Evolutionary conservation across 768 basidiomycete genomes (phyloP), one percentile per base, ranked within the genome.

Genomic region (Calvatia gigantea): DNA sequence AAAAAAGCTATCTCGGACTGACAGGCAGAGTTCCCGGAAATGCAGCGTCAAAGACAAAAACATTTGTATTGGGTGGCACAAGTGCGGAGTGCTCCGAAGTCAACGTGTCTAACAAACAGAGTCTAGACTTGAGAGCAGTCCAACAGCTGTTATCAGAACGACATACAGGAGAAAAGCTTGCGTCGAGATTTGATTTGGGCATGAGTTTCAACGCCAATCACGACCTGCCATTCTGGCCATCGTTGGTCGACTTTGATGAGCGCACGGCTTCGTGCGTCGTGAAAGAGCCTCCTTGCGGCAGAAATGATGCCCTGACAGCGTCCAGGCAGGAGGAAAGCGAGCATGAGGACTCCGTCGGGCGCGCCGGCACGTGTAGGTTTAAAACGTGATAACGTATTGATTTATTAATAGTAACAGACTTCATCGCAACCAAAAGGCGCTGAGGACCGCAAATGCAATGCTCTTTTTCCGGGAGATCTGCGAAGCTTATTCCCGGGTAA

Each of bases 181-280:
- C 76, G 73, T 54, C 86, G 82, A 2, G 93, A 87, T 69, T 89
- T 91, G 65, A 99, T 83, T 67, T 98, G 96, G 0, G 94, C 91
- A 66, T 98, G 97, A 4, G 96, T 91, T 65, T 99, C 97, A 44
- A 99, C 86, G 14, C 97, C 97, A 29, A 98, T 84, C 37, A 96
- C 76, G 17, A 97, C 86, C 60, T 87, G 80, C 91, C 92, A 98
- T 19, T 86, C 93, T 14, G 86, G 87, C 90, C 90, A 91, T 47
- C 87, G 70, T 37, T 65, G 48, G 57, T 79, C 77, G 39, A 73
- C 70, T 43, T 62, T 57, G 15, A 41, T 37, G 28, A 38, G 51
- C n/a, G 48, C 60, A 61, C 70, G 66, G 32, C 49, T 51, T 12
- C 73, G 66, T 4, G 65, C 56, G 41, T 73, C 67, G 61, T 75